These are phyloP conservation scores for Haematococcus lacustris DNA, from an alignment of 139 green algal species.

Conservation along the genomic window DNA sequence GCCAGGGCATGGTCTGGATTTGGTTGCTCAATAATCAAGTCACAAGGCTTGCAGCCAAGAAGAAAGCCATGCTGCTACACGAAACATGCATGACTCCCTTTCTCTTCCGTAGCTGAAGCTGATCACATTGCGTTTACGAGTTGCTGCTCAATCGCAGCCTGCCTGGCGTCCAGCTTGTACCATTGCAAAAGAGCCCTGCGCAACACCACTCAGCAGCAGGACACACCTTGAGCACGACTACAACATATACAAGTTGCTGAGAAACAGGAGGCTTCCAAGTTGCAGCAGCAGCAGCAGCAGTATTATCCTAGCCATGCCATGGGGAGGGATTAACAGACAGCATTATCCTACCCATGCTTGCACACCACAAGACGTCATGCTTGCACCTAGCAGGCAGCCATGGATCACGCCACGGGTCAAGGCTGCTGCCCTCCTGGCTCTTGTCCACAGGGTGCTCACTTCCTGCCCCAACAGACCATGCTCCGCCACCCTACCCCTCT, in stretches of 20 bases:
- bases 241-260: neutral
- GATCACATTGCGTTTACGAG: neutral
- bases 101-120: too few species aligned
- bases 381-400: neutral
- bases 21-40: too few species aligned
- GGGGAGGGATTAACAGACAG: neutral
- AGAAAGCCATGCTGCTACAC: too few species aligned
- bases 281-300: neutral
- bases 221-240: neutral
- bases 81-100: too few species aligned
- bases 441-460: neutral
- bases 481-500: too few species aligned
- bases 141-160: conserved; percentile 1
- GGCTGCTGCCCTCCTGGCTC: neutral
- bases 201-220: neutral
- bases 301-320: neutral
- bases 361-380: neutral
- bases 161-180: conserved; percentile 8
- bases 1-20: too few species aligned
- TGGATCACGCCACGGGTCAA: neutral
- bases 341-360: neutral
- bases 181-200: conserved; percentile 6
- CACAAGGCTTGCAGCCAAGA: too few species aligned
- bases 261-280: neutral
- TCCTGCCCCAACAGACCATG: neutral